These are phyloP conservation scores for Salix dunnii DNA, from an alignment of 345 rosid species.

Conservation along the genomic window DNA sequence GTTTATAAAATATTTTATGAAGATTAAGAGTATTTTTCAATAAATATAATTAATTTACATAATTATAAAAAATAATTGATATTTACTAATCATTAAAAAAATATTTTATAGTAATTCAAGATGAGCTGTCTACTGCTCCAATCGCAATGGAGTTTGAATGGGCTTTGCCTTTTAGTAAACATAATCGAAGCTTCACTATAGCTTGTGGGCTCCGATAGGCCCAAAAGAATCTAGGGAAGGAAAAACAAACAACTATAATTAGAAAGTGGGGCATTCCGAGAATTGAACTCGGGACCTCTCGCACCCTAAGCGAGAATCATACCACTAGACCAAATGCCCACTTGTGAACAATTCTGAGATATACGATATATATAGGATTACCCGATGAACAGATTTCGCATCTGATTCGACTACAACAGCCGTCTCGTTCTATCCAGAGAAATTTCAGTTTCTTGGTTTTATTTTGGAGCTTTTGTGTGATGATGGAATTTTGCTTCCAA, in stretches of 20 bases:
- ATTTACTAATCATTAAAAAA: no score
- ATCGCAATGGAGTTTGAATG: no score
- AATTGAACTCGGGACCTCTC: conserved; percentile 85
- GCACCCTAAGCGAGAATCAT: conserved; percentile 85
- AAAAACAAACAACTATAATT: neutral
- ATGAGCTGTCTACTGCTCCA: neutral
- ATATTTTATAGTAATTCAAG: no score
- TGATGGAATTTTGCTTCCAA: neutral
- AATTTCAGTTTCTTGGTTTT: neutral
- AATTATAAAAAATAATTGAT: no score
- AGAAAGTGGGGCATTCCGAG: conserved; percentile 52
- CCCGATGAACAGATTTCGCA: no score
- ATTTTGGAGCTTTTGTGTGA: neutral
- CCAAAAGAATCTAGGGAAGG: neutral
- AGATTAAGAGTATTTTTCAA: no score
- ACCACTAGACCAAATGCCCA: conserved; percentile 74
- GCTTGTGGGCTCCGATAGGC: neutral
- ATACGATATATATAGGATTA: no score
- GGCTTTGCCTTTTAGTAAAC: neutral
- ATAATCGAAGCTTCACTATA: neutral
- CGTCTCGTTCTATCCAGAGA: neutral
- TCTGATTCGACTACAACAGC: no score
- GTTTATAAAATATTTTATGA: no score
- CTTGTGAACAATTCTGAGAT: no score
- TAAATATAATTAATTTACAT: no score